Percentiles rank a stretch among this genome's conserved stretches.
phyloP scores from a whole-genome alignment of 2,329 filamentous ascomycete species.

The Coniella vitis region DNA sequence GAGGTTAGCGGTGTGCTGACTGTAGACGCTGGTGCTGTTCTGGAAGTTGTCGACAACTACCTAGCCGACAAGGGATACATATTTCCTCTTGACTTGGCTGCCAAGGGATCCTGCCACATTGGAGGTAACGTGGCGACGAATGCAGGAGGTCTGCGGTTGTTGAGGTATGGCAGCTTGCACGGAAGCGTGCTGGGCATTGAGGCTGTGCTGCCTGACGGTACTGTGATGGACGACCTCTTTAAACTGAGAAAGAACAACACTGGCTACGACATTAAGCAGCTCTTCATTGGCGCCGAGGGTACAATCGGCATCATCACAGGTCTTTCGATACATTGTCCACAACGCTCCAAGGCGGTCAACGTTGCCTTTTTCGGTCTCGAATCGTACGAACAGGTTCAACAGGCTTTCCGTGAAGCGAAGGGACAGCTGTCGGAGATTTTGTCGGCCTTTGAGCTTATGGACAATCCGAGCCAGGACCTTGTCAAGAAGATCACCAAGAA shows the following conservation, averaged over 20 bases:
- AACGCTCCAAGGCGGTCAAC: constrained; percentile 80
- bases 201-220: constrained; percentile 88
- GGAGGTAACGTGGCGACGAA: constrained; percentile 96
- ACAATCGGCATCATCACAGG: constrained; percentile 92
- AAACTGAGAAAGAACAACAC: constrained; percentile 97
- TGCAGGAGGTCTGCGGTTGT: constrained; percentile 79
- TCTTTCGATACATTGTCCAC: constrained; percentile 82
- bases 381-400: constrained; percentile 82
- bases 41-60: constrained; percentile 83
- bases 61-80: constrained; percentile 78
- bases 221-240: constrained; percentile 80
- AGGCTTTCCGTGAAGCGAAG: constrained; percentile 85
- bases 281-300: constrained; percentile 93
- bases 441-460: constrained; percentile 97
- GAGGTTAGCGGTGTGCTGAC: constrained; percentile 87
- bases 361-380: constrained; percentile 91
- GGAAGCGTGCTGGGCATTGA: constrained; percentile 89
- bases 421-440: constrained; percentile 87
- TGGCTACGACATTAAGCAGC: constrained; percentile 92
- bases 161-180: constrained; percentile 91
- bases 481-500: constrained; percentile 69
- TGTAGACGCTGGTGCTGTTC: constrained; percentile 82
- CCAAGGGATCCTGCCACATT: constrained; percentile 94
- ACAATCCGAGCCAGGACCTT: constrained; percentile 71
- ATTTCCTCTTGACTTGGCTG: constrained; percentile 94